A percentile compares a stretch with the other conserved stretches of the same genome.
phyloP scores from a whole-genome alignment of 1,139 yeast genomes.

The Geotrichum australiense region DNA sequence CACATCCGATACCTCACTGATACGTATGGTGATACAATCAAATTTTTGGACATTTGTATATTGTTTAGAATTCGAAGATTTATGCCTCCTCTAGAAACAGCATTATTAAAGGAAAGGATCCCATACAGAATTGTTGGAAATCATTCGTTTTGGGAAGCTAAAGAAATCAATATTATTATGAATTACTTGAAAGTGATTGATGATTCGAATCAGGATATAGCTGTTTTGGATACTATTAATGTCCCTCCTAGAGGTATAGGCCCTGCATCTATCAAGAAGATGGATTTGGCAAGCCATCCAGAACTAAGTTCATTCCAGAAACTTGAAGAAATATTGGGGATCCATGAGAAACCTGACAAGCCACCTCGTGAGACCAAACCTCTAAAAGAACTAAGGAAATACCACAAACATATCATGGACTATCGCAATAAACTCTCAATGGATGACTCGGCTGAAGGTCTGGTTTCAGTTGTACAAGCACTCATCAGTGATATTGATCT shows the following conservation, averaged over 20 bases:
- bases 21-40: conserved; percentile 29
- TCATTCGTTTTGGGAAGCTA: conserved; percentile 12
- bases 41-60: conserved; percentile 58
- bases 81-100: conserved; percentile 55
- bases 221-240: conserved; percentile 51
- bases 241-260: conserved; percentile 73
- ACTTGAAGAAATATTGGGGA: neutral
- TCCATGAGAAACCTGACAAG: neutral
- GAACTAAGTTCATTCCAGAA: no score
- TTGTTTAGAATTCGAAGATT: conserved; percentile 58
- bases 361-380: no score
- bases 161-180: conserved; percentile 35
- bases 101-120: conserved; percentile 46
- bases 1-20: conserved; percentile 41
- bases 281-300: conserved; percentile 4
- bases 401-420: conserved; percentile 8
- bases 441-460: conserved; percentile 3
- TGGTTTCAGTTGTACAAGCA: conserved; percentile 4
- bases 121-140: conserved; percentile 48
- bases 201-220: conserved; percentile 47
- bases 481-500: conserved; percentile 4
- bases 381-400: conserved; percentile 19
- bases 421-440: conserved; percentile 6
- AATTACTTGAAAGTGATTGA: conserved; percentile 58
- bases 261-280: conserved; percentile 40